Percentiles rank a stretch among this genome's conserved stretches.
Conservation (phyloP, 176 grass and related monocot genomes). For the Carex myosuroides region DNA sequence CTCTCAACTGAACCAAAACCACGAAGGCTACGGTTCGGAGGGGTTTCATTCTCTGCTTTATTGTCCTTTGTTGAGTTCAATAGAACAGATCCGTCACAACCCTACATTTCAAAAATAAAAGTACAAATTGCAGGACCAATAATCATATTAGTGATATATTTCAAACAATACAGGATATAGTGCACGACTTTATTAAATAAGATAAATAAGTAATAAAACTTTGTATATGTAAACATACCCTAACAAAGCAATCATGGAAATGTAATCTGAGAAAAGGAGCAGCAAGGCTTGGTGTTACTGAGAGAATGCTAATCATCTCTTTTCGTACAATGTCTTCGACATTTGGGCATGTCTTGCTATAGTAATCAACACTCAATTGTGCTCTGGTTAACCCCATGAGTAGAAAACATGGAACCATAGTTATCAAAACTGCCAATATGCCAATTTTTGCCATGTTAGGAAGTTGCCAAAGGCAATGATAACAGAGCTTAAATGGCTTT, state of each 20-base stretch:
- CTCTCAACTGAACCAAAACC: constrained; percentile 56
- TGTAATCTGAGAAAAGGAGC: constrained; percentile 76
- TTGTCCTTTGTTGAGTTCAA: constrained; percentile 31
- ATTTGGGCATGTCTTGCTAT: constrained; percentile 54
- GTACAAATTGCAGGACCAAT: neutral
- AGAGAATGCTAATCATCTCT: constrained; percentile 57
- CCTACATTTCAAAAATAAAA: constrained; percentile 25
- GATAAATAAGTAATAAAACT: neutral
- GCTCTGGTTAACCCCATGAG: constrained; percentile 19
- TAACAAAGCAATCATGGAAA: constrained; percentile 96
- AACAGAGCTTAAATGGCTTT: neutral
- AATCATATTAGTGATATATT: neutral
- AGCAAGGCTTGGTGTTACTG: constrained; percentile 60
- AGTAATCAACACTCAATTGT: constrained; percentile 47
- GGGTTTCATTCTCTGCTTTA: constrained; percentile 56
- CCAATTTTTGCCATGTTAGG: constrained; percentile 3
- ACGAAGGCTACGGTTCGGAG: constrained; percentile 55
- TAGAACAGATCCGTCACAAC: constrained; percentile 78
- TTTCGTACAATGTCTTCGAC: constrained; percentile 42
- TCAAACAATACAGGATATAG: neutral
- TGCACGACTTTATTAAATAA: neutral
- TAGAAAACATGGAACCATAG: neutral
- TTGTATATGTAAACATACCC: constrained; percentile 31
- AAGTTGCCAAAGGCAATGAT: neutral
- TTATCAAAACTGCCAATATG: neutral